Conservation (phyloP, 169 alveolate species). For the Eimeria nieschulzi region DNA sequence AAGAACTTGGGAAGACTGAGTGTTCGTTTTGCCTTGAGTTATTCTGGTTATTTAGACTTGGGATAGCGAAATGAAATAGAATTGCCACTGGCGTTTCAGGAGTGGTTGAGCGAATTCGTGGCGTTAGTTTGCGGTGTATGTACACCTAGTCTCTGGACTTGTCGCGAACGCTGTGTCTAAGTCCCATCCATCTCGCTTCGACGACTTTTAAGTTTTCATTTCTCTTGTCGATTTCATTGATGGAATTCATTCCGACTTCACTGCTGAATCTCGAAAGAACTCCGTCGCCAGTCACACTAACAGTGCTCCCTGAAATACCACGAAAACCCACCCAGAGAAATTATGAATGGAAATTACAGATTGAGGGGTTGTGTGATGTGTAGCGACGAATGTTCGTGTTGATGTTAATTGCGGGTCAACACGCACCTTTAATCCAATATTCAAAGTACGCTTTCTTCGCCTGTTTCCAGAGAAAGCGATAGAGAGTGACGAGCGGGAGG, state of each 20-base stretch:
- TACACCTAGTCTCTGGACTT: constrained; percentile 19
- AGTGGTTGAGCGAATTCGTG: too few relatives aligned
- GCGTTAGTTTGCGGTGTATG: background rate
- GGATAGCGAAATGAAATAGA: too few relatives aligned
- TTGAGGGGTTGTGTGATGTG: background rate
- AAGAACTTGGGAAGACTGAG: too few relatives aligned
- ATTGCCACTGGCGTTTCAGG: too few relatives aligned
- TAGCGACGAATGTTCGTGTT: too few relatives aligned
- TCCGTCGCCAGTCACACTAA: constrained; percentile 26
- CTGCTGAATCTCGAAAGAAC: background rate
- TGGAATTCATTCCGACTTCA: background rate
- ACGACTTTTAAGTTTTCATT: background rate
- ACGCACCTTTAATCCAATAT: constrained; percentile 21
- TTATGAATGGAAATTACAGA: background rate
- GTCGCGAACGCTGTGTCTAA: constrained; percentile 8
- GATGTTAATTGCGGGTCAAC: too few relatives aligned
- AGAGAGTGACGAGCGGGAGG: background rate
- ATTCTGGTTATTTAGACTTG: too few relatives aligned
- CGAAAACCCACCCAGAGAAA: background rate
- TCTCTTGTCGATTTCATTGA: background rate
- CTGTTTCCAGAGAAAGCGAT: background rate
- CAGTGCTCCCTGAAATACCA: constrained; percentile 9
- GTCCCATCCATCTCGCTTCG: constrained; percentile 36
- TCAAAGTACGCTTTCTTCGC: background rate
- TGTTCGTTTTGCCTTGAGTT: too few relatives aligned